Evolutionary conservation across 257 asterid genomes (phyloP), one percentile per base, ranked within the genome.

Genomic region (Penstemon newberryi): DNA sequence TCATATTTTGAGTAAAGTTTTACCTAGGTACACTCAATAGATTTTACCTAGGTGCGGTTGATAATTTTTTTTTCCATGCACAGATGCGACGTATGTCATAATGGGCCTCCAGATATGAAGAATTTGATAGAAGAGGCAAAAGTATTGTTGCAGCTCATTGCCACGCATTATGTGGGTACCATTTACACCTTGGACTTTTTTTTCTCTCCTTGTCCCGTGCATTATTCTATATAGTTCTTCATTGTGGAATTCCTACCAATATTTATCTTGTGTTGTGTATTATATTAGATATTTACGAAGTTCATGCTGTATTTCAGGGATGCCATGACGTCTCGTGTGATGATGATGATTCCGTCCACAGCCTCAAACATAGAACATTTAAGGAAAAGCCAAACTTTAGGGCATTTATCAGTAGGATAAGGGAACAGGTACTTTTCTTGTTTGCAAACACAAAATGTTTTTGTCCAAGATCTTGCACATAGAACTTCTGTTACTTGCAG

Each of bases 51-150:
- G 33, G 33, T 25, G 33, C 33, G 33, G 33, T 25, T 25, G 33
- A 25, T 25, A 25, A 25, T 25, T 25, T 25, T 66, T 72, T 41
- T 70, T 77, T 8, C 72, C 61, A 67, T 63, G 61, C 65, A 44
- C 84, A 89, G 96, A 71, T 89, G 96, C 74, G 96, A 89, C 80
- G 74, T 83, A 49, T 89, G 96, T 74, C 50, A 52, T 10, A 74
- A 79, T 44, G 90, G 91, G 71, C 90, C 96, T 57, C 91, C 96
- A 42, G 88, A 81, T 68, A 63, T 69, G 60, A 90, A 86, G 78
- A 80, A 80, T 80, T 19, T 89, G 80, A 86, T 72, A 78, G 78
- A 78, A 40, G 94, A 89, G 83, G 88, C 69, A 0, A 66, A 73
- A 49, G 45, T 79, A 56, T 73, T 89, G 58, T 69, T 89, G 92